Evolutionary conservation across 306 rosid species (phyloP).

Genomic region (Prunus mongolica): DNA sequence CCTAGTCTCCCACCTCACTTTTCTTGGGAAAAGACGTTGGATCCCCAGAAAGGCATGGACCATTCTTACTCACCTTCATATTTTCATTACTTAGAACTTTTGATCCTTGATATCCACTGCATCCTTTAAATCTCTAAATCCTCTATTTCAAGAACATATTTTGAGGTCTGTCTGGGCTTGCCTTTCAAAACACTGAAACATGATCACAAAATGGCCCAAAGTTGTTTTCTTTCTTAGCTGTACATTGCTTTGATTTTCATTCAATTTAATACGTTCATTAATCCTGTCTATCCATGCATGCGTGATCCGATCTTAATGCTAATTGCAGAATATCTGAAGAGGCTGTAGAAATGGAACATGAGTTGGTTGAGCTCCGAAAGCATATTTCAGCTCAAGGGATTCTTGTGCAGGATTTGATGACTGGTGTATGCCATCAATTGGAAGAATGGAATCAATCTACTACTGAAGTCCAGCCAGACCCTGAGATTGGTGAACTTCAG

Average conservation of each 20-base stretch:
- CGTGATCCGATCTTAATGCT: conserved; percentile 12
- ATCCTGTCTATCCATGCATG: conserved; percentile 1
- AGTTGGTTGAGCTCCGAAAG: conserved; percentile 80
- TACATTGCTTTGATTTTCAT: not conserved
- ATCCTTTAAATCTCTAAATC: not conserved
- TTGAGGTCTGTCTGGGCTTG: not conserved
- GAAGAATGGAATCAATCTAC: conserved; percentile 69
- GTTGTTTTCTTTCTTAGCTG: not conserved
- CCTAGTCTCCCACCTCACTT: not conserved
- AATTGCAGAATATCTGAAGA: conserved; percentile 87
- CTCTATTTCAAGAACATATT: not conserved
- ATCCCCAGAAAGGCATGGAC: not conserved
- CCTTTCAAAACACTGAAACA: not conserved
- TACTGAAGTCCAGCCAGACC: conserved; percentile 37
- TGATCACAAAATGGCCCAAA: not conserved
- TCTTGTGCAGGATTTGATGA: conserved; percentile 93
- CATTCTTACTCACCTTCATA: not conserved
- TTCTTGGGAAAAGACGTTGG: not conserved
- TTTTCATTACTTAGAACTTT: not conserved
- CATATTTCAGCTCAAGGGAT: conserved; percentile 86
- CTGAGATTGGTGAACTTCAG: conserved; percentile 43
- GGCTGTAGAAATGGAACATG: conserved; percentile 92
- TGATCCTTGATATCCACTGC: not conserved
- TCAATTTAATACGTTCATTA: not conserved
- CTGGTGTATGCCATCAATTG: conserved; percentile 82